These are phyloP conservation scores for Comarum palustre DNA, from an alignment of 306 rosid genomes.

Conservation along the genomic window DNA sequence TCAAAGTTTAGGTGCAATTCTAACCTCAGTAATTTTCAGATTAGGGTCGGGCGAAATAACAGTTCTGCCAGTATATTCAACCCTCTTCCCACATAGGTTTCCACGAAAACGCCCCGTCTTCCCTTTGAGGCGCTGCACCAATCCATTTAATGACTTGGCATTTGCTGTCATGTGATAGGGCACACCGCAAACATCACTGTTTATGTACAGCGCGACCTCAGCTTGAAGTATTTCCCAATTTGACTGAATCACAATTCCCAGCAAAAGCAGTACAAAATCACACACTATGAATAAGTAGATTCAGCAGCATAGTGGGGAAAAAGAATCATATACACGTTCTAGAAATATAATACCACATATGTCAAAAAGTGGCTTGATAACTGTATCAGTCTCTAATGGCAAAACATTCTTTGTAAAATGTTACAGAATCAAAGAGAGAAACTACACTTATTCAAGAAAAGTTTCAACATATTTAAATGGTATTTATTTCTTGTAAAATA, in stretches of 20 bases:
- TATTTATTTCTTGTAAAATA: not conserved
- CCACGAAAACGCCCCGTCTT: conserved; percentile 94
- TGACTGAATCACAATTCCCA: conserved; percentile 42
- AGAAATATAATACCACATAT: not conserved
- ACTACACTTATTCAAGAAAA: not conserved
- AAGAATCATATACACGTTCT: not conserved
- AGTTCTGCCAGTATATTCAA: conserved; percentile 86
- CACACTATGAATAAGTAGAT: not conserved
- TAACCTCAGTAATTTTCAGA: conserved; percentile 86
- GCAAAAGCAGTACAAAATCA: conserved; percentile 29
- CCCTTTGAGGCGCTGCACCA: conserved; percentile 90
- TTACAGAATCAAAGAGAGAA: not conserved
- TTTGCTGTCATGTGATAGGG: conserved; percentile 28
- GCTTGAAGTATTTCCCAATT: conserved; percentile 66
- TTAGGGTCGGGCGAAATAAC: conserved; percentile 98
- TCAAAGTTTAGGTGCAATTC: conserved; percentile 18
- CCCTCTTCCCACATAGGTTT: conserved; percentile 92
- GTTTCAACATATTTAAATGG: not conserved
- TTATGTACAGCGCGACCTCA: conserved; percentile 76
- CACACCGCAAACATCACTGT: conserved; percentile 73
- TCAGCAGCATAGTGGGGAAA: not conserved
- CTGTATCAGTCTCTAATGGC: not conserved
- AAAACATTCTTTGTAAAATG: not conserved
- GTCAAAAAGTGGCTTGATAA: not conserved
- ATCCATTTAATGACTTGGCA: conserved; percentile 57